Evolutionary conservation across 208 protist genomes (phyloP), one percentile per base, ranked within the genome.

Genomic region (Crithidia sp.): DNA sequence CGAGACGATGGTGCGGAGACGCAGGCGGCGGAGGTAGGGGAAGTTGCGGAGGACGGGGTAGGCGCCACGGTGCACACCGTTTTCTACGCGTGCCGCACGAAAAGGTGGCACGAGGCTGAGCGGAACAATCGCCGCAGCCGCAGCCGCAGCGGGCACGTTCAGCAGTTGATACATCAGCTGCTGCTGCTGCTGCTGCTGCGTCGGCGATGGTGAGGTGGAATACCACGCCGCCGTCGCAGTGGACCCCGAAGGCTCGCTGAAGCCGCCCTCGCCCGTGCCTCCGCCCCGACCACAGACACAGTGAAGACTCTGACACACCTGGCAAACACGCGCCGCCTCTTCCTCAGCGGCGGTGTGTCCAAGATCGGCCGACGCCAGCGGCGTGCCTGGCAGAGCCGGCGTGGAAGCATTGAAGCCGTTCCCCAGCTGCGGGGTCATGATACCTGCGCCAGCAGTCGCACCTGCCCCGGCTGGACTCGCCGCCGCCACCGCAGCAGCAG

Each of bases 21-120:
- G 56, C 19, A 89, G 79, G 7, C 53, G 67, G 39, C 82, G 65
- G 7, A 97, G 66, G 65, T 92, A 94, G 0, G 83, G 79, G 43
- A 94, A 95, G 71, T 97, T 95, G 19, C 90, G 88, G 40, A 97
- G 77, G 5, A 85, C 83, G 19, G 92, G 92, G 77, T 97, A 95
- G n/a, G 83, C 92, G 19, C 92, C 90, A 37, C 92, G 86, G 76
- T 88, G 95, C 55, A 97, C 73, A 9, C 88, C 90, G 12, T 82
- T 75, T 76, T 96, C 89, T 44, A 96, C 92, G n/a, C 67, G 45
- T 3, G 84, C 85, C 49, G 89, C 94, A 39, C 92, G 88, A 16
- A 91, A 81, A 7, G 92, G 92, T 14, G 92, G 92, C 8, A 95
- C 83, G 39, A 93, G 74, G 55, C 82, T 77, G 3, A 92, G 73